Evolutionary conservation across 169 alveolate species (phyloP).

Genomic region (Hepatocystis sp.): DNA sequence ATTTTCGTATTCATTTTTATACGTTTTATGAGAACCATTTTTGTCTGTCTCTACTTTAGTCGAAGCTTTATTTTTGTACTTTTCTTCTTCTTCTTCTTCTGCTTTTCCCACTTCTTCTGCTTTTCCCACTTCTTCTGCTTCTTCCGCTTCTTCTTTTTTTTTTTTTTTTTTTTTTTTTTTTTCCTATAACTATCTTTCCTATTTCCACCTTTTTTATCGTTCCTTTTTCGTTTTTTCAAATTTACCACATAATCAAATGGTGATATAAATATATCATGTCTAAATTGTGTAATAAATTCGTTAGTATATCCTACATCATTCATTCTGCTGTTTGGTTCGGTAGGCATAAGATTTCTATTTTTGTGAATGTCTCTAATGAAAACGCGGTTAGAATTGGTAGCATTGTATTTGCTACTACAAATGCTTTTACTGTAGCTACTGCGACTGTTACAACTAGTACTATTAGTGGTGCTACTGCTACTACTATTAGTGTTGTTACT

Average conservation of each 20-base stretch:
- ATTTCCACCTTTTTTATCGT: not conserved
- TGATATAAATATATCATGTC: conserved; percentile 37
- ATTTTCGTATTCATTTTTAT: not conserved
- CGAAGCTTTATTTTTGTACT: too few species aligned
- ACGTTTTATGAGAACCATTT: not conserved
- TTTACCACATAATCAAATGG: conserved; percentile 29
- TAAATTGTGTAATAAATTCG: conserved; percentile 44
- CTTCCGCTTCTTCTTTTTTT: not conserved
- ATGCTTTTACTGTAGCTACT: too few species aligned
- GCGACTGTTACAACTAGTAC: too few species aligned
- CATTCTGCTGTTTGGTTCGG: conserved; percentile 1
- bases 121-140: not conserved
- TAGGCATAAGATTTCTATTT: not conserved
- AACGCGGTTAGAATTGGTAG: too few species aligned
- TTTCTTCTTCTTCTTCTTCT: too few species aligned
- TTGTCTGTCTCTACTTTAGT: too few species aligned
- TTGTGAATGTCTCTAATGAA: not conserved
- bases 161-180: not conserved
- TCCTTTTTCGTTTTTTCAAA: not conserved
- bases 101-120: too few species aligned
- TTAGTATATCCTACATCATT: conserved; percentile 35
- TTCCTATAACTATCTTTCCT: not conserved
- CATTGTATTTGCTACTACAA: too few species aligned
- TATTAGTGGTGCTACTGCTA: not conserved
- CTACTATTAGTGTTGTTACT: too few species aligned